Conservation (phyloP, 257 asterid species). For the Scutellaria barbata region DNA sequence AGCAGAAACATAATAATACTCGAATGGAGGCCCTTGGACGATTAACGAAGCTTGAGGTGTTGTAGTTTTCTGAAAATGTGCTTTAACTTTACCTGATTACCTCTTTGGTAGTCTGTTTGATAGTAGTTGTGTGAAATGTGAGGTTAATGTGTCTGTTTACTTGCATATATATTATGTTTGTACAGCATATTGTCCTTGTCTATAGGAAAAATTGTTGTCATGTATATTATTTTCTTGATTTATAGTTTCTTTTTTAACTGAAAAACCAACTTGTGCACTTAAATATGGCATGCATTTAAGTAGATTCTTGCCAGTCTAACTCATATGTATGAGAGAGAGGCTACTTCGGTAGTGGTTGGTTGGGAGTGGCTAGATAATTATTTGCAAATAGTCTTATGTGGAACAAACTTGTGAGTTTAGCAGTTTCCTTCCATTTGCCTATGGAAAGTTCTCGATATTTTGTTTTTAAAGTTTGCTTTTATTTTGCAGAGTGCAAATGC, state of each 20-base stretch:
- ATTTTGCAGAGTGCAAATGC: slow-evolving; percentile 79
- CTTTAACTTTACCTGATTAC: slow-evolving; percentile 12
- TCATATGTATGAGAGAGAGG: slow-evolving; percentile 16
- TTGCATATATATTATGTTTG: slow-evolving; percentile 29
- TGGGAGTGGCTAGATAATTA: slow-evolving; percentile 3
- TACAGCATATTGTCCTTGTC: slow-evolving; percentile 19
- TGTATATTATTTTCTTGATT: not conserved
- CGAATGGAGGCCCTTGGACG: slow-evolving; percentile 88
- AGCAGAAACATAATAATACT: slow-evolving; percentile 90
- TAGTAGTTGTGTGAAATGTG: slow-evolving; percentile 28
- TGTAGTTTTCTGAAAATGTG: slow-evolving; percentile 26
- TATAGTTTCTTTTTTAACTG: slow-evolving; percentile 14
- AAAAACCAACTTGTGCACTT: slow-evolving; percentile 14
- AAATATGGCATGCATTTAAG: slow-evolving; percentile 18
- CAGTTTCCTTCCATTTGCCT: slow-evolving; percentile 25
- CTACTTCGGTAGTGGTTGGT: not conserved
- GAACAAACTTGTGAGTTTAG: slow-evolving; percentile 23
- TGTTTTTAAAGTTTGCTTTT: slow-evolving; percentile 27
- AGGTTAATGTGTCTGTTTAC: slow-evolving; percentile 26
- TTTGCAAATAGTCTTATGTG: slow-evolving; percentile 9
- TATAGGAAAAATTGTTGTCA: slow-evolving; percentile 2
- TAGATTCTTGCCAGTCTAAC: slow-evolving; percentile 13
- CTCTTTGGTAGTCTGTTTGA: slow-evolving; percentile 10
- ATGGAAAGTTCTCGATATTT: slow-evolving; percentile 16
- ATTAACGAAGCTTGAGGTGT: slow-evolving; percentile 83